Evolutionary conservation across 2,329 filamentous ascomycete species (phyloP).

Genomic region (Emergomyces africanus): DNA sequence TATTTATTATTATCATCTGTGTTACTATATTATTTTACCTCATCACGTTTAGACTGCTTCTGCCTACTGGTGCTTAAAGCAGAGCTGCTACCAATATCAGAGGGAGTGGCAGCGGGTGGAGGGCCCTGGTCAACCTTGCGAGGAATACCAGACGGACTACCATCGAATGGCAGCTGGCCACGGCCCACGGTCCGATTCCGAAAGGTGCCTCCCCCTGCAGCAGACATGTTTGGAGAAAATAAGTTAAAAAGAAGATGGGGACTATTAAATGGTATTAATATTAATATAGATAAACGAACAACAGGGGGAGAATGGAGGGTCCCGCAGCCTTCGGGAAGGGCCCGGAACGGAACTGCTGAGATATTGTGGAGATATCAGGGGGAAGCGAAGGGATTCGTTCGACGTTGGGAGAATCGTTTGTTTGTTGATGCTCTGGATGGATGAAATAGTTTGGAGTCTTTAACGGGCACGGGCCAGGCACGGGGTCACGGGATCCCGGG

Average conservation of each 20-base stretch:
- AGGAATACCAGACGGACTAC: slow-evolving; percentile 48
- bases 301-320: not conserved
- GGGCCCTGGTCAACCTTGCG: slow-evolving; percentile 41
- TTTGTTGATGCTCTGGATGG: not conserved
- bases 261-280: no score
- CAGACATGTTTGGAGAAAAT: slow-evolving; percentile 38
- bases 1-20: no score
- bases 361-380: not conserved
- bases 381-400: not conserved
- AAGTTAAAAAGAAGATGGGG: slow-evolving; percentile 6
- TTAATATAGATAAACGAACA: not conserved
- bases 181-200: slow-evolving; percentile 41
- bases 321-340: not conserved
- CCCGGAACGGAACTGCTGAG: not conserved
- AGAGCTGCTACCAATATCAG: slow-evolving; percentile 44
- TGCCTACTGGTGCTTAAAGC: slow-evolving; percentile 85
- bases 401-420: not conserved
- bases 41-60: slow-evolving; percentile 95
- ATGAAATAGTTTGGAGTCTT: not conserved
- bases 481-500: not conserved
- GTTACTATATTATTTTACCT: slow-evolving; percentile 56
- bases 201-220: slow-evolving; percentile 40
- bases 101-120: slow-evolving; percentile 28
- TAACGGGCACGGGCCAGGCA: not conserved
- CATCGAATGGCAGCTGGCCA: slow-evolving; percentile 41